Evolutionary conservation across 371 early-diverging fungal species (phyloP).

Genomic region (Actinomortierella ambigua): DNA sequence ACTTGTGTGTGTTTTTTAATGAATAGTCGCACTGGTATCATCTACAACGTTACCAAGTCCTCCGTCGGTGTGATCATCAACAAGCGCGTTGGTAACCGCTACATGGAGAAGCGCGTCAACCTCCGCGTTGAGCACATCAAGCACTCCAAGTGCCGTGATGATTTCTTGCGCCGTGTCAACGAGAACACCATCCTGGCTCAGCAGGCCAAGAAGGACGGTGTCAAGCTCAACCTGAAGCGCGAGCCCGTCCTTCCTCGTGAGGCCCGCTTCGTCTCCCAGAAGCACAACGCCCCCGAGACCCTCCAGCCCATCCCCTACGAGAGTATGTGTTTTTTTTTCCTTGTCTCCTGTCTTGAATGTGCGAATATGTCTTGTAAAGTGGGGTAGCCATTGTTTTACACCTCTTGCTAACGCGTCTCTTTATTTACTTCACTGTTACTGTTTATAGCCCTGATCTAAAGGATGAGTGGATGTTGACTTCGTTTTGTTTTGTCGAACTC

Average conservation of each 20-base stretch:
- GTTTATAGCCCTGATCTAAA: constrained; percentile 53
- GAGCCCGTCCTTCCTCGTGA: constrained; percentile 92
- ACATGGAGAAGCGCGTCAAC: constrained; percentile 98
- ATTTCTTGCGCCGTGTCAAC: constrained; percentile 97
- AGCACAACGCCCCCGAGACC: constrained; percentile 91
- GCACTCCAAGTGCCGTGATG: constrained; percentile 99
- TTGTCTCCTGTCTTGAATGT: constrained; percentile 2
- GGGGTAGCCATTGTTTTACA: constrained; percentile 2
- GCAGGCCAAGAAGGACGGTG: constrained; percentile 57
- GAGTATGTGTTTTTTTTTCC: constrained; percentile 50
- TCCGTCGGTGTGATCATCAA: constrained; percentile 98
- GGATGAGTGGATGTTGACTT: constrained; percentile 16
- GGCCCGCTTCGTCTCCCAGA: constrained; percentile 88
- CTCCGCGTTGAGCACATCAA: constrained; percentile 99
- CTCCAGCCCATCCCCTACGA: constrained; percentile 96
- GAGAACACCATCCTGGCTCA: constrained; percentile 89
- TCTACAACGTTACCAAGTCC: constrained; percentile 99
- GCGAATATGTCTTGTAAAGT: constrained; percentile 4
- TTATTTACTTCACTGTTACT: constrained; percentile 7
- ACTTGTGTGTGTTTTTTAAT: not conserved
- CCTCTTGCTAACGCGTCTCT: not conserved
- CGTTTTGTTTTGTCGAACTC: constrained; percentile 34
- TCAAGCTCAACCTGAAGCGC: constrained; percentile 86
- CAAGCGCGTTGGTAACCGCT: constrained; percentile 98
- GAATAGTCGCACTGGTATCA: constrained; percentile 93